A percentile compares a stretch with the other conserved stretches of the same genome.
phyloP scores from a whole-genome alignment of 2,329 filamentous ascomycete genomes.

The Epichloe festucae region DNA sequence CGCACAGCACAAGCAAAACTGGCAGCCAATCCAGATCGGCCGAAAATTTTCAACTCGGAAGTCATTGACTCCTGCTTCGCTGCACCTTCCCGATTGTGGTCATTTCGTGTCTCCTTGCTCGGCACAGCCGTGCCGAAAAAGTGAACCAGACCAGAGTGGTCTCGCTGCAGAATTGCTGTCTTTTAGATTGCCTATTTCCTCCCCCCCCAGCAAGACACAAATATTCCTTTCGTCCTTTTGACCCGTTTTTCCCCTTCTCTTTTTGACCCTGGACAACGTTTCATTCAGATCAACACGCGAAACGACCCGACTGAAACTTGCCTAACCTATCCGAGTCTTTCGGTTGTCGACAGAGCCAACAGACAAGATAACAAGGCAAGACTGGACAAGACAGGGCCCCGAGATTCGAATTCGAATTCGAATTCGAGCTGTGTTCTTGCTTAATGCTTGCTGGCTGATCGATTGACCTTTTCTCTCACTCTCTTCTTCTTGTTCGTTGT shows the following conservation, averaged over 20 bases:
- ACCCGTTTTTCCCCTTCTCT: too few species aligned
- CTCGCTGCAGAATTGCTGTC: slow-evolving; percentile 5
- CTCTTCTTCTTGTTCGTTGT: neutral
- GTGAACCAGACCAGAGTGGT: slow-evolving; percentile 4
- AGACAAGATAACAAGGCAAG: neutral
- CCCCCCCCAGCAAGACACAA: neutral
- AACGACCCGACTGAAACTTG: neutral
- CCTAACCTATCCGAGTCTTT: neutral
- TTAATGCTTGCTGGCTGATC: neutral
- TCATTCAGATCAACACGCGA: neutral
- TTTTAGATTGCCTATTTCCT: slow-evolving; percentile 2
- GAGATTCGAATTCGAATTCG: neutral
- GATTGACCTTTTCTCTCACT: neutral
- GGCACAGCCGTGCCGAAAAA: slow-evolving; percentile 6
- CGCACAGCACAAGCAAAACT: slow-evolving; percentile 1
- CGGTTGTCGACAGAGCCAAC: neutral
- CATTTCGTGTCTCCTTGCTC: slow-evolving; percentile 5
- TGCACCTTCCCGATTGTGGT: slow-evolving; percentile 6
- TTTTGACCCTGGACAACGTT: neutral
- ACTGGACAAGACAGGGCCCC: neutral
- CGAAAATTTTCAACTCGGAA: neutral
- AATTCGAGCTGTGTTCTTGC: neutral
- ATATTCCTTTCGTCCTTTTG: neutral
- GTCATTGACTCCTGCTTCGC: neutral
- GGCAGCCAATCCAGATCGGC: slow-evolving; percentile 1